phyloP scores from a whole-genome alignment of 2,329 filamentous ascomycete genomes.

The Triangularia verruculosa region DNA sequence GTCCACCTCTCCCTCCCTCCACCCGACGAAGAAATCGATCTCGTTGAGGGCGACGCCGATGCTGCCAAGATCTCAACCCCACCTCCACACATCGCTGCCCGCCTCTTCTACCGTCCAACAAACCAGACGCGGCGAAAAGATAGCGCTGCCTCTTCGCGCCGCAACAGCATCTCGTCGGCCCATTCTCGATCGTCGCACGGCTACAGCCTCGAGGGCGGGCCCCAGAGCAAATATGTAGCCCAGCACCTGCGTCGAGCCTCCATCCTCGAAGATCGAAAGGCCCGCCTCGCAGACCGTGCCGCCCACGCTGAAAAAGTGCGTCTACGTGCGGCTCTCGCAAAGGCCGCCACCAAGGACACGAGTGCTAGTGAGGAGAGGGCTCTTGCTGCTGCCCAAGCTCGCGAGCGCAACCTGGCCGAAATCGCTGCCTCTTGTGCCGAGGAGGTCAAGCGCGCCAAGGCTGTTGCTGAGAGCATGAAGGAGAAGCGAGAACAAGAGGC shows the following conservation, averaged over 20 bases:
- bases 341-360: constrained; percentile 62
- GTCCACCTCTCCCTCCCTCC: constrained; percentile 22
- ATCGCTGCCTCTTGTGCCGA: constrained; percentile 79
- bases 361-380: constrained; percentile 72
- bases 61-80: constrained; percentile 50
- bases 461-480: constrained; percentile 77
- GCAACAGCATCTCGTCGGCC: constrained; percentile 74
- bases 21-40: constrained; percentile 28
- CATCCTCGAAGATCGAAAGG: constrained; percentile 77
- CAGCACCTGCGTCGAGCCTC: constrained; percentile 77
- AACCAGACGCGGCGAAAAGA: constrained; percentile 66
- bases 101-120: constrained; percentile 62
- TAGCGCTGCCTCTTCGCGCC: constrained; percentile 73
- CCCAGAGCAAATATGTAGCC: constrained; percentile 73
- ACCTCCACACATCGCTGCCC: constrained; percentile 73
- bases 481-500: constrained; percentile 75
- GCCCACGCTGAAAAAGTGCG: constrained; percentile 82
- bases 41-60: constrained; percentile 31
- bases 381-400: constrained; percentile 71
- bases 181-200: constrained; percentile 68
- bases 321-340: constrained; percentile 69
- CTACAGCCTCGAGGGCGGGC: constrained; percentile 49
- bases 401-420: constrained; percentile 77
- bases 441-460: constrained; percentile 78
- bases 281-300: constrained; percentile 73